Conservation (phyloP, 768 basidiomycete genomes). For the Auricularia sp. region DNA sequence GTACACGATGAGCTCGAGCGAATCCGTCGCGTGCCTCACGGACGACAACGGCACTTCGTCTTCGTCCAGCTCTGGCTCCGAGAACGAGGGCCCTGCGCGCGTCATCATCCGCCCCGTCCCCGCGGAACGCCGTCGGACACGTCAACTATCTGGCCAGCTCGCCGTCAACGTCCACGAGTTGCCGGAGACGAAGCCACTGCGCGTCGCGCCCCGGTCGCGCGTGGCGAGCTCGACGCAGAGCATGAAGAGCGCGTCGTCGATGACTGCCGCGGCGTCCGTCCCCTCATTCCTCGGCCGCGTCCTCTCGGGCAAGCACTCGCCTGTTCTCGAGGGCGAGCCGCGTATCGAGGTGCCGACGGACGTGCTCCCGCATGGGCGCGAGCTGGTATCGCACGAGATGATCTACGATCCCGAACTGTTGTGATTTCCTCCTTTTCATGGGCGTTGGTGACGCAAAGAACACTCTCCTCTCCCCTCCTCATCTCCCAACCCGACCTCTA, state of each 20-base stretch:
- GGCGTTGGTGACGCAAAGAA: neutral
- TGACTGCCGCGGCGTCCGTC: neutral
- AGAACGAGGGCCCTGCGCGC: conserved; percentile 37
- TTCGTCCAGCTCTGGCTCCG: conserved; percentile 40
- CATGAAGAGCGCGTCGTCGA: neutral
- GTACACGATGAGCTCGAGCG: conserved; percentile 2
- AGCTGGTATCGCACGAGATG: neutral
- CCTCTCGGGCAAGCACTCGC: neutral
- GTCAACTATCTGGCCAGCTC: neutral
- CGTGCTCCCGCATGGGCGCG: neutral
- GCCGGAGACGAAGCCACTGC: conserved; percentile 4
- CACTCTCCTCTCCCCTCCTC: neutral
- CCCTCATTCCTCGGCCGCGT: neutral
- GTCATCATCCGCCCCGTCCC: conserved; percentile 41
- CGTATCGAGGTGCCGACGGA: neutral
- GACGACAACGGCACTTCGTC: conserved; percentile 51
- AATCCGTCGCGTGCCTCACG: conserved; percentile 50
- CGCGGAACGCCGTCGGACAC: conserved; percentile 14
- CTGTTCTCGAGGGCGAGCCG: neutral
- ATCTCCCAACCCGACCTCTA: neutral
- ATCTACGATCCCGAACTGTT: neutral
- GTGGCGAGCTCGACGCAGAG: neutral
- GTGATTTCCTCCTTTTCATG: neutral
- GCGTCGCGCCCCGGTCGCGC: conserved; percentile 1
- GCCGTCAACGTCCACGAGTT: neutral